Evolutionary conservation across 2,329 filamentous ascomycete species (phyloP), one percentile per base, ranked within the genome.

Genomic region (Hymenoscyphus repandus): DNA sequence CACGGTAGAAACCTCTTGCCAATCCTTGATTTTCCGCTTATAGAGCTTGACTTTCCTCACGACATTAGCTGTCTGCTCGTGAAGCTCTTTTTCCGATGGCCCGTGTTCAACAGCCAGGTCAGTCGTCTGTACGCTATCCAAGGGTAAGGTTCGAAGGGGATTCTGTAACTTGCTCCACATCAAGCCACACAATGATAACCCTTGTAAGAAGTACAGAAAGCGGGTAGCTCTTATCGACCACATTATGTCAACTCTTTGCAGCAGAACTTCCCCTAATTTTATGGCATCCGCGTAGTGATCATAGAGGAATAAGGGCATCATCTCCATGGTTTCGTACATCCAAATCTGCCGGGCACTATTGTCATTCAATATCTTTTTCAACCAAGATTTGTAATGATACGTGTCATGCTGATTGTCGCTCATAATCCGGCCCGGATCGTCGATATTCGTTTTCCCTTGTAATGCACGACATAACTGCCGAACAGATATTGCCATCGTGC

Each of bases 401-500:
- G 79, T 74, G 49, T 79, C 75, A 61, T 91, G 87, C 40, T 80
- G 74, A n/a, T 80, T 73, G 57, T 91, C 87, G 37, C 75, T 79
- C 72, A 91, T 77, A 10, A 90, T 74, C 15, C 76, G 72, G 0
- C 72, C 62, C 3, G 66, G 46, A 17, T 58, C 51, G 9, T 76
- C 70, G 10, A 70, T 67, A 2, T 69, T 68, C 0, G 88, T 91
- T 66, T 90, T 91, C 48, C 88, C 88, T 64, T 90, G 85, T 17
- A 91, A 69, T 18, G 88, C 85, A 44, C 85, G 79, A 45, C 77
- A 79, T 20, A 79, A 75, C 64, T 91, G 87, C 45, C 84, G 73
- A 3, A 85, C 74, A 2, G 79, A 76, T 53, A 86, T 79, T 6
- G 91, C 70, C 46, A 90, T 72, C 0, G 82, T 81, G 2, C 88